Percentiles rank a stretch among this genome's conserved stretches.
phyloP scores from a whole-genome alignment of 2,329 filamentous ascomycete species.

The Mycosphaerelloides madeirae region DNA sequence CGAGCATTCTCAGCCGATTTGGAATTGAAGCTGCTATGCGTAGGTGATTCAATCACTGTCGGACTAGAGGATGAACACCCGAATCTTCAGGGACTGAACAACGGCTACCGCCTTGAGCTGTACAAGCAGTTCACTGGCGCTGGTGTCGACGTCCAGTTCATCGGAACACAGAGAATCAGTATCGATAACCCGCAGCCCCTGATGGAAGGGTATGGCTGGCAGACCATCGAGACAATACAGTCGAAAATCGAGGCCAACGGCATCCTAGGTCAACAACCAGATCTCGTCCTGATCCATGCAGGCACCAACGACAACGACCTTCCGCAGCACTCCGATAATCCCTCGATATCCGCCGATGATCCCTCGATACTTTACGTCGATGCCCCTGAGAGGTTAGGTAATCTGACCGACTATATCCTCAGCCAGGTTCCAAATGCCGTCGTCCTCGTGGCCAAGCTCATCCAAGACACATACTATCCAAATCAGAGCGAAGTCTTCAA shows the following conservation, averaged over 20 bases:
- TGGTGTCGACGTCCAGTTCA: background rate
- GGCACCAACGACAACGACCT: background rate
- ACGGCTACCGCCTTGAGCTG: background rate
- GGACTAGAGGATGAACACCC: background rate
- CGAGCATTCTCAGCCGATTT: too few relatives aligned
- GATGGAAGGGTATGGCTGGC: background rate
- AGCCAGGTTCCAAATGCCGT: background rate
- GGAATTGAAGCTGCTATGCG: too few relatives aligned
- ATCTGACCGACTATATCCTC: slow-evolving; percentile 2
- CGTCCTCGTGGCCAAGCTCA: slow-evolving; percentile 1
- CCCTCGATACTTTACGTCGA: background rate
- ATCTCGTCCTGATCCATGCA: background rate
- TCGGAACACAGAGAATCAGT: background rate
- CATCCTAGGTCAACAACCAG: background rate
- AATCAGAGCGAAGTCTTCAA: background rate
- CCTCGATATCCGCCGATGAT: background rate
- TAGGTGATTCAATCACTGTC: background rate
- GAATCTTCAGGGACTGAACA: background rate
- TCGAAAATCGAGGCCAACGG: background rate
- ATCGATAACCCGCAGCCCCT: background rate
- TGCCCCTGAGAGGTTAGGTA: background rate
- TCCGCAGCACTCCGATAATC: background rate
- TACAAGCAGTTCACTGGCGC: background rate
- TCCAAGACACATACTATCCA: background rate
- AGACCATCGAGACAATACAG: background rate